Evolutionary conservation across 768 basidiomycete species (phyloP).

Genomic region (Xanthoconium stramineum): DNA sequence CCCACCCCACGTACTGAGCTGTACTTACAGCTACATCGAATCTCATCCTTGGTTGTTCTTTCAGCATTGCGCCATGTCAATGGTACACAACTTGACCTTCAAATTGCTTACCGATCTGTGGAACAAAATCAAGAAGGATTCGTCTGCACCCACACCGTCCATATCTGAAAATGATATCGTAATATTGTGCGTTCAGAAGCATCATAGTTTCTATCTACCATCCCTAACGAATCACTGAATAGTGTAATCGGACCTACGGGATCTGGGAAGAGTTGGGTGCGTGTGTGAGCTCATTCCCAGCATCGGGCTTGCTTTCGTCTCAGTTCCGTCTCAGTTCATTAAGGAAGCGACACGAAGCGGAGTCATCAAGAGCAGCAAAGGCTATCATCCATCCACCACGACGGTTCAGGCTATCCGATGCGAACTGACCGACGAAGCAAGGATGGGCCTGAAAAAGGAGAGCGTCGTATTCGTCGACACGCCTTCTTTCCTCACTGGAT

Average conservation of each 20-base stretch:
- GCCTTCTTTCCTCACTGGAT: conserved; percentile 19
- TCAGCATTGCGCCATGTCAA: neutral
- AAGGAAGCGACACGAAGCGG: conserved; percentile 8
- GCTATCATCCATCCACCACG: conserved; percentile 2
- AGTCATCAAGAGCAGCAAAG: neutral
- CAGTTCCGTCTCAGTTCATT: conserved; percentile 7
- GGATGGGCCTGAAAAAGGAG: neutral
- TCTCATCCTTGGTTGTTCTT: neutral
- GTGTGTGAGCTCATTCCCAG: neutral
- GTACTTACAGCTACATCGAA: too few relatives aligned
- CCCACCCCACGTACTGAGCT: too few relatives aligned
- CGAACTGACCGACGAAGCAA: conserved; percentile 10
- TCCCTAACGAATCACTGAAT: neutral
- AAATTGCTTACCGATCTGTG: neutral
- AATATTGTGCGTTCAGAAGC: conserved; percentile 15
- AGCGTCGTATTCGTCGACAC: conserved; percentile 22
- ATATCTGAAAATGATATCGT: conserved; percentile 19
- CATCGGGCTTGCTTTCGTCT: neutral
- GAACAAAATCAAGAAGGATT: conserved; percentile 14
- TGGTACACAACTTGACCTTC: neutral
- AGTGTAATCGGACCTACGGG: conserved; percentile 21
- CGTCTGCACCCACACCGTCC: neutral
- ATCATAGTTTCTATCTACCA: neutral
- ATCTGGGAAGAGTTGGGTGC: conserved; percentile 21
- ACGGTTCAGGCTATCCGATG: conserved; percentile 13